phyloP scores from a whole-genome alignment of 352 stramenopile species.

The Globisporangium emineosum region DNA sequence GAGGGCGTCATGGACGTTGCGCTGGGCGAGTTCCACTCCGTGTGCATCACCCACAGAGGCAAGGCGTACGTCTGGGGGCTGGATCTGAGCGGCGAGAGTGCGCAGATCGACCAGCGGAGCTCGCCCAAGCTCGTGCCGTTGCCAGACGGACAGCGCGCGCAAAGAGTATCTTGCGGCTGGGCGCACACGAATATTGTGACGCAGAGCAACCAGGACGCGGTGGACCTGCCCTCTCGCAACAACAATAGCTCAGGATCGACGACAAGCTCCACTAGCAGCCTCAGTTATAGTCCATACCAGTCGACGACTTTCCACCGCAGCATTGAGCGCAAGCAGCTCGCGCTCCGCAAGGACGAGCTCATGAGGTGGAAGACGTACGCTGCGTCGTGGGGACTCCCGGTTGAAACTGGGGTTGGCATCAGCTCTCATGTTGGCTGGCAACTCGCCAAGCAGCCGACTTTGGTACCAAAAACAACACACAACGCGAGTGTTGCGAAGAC shows the following conservation, averaged over 20 bases:
- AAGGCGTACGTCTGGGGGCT: constrained; percentile 60
- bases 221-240: not conserved
- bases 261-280: not conserved
- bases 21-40: constrained; percentile 73
- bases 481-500: not conserved
- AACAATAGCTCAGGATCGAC: not conserved
- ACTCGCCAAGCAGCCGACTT: not conserved
- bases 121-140: constrained; percentile 29
- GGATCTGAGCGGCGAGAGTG: constrained; percentile 45
- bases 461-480: not conserved
- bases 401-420: not conserved
- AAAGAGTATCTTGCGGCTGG: constrained; percentile 61
- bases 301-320: constrained; percentile 11
- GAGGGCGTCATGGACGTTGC: constrained; percentile 56
- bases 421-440: not conserved
- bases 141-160: constrained; percentile 34
- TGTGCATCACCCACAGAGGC: constrained; percentile 44
- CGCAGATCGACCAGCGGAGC: constrained; percentile 34
- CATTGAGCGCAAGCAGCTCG: constrained; percentile 15
- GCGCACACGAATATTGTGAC: constrained; percentile 63
- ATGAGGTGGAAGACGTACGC: constrained; percentile 6
- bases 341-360: constrained; percentile 9
- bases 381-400: constrained; percentile 4
- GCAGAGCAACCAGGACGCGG: constrained; percentile 13
- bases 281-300: not conserved